A percentile compares a stretch with the other conserved stretches of the same genome.
These are phyloP conservation scores for Penicillium lividum DNA, from an alignment of 495 filamentous ascomycete species.

Conservation along the genomic window DNA sequence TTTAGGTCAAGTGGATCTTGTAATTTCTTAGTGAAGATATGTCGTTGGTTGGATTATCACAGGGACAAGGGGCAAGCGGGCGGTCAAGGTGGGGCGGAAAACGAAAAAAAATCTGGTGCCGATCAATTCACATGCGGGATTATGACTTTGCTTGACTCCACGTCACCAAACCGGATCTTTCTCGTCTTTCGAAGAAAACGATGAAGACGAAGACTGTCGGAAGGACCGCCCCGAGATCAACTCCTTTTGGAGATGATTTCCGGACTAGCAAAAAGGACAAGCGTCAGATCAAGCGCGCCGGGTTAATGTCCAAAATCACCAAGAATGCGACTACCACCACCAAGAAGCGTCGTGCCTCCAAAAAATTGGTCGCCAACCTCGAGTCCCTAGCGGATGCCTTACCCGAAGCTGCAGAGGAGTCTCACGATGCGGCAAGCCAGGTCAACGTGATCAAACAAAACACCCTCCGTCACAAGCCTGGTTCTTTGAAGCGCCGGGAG, in stretches of 20 bases:
- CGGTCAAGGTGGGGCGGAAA: conserved; percentile 11
- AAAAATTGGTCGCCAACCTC: conserved; percentile 76
- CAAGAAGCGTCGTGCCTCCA: conserved; percentile 67
- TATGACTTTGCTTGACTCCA: conserved; percentile 7
- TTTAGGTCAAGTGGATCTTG: conserved; percentile 3
- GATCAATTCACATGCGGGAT: conserved; percentile 12
- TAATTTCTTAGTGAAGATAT: not conserved
- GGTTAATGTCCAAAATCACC: conserved; percentile 72
- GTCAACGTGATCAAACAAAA: conserved; percentile 61
- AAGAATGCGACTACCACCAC: conserved; percentile 54
- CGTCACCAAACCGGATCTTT: conserved; percentile 17
- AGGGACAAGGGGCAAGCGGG: conserved; percentile 14
- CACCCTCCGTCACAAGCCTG: conserved; percentile 70
- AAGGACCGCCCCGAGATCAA: conserved; percentile 27
- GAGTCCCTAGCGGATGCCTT: conserved; percentile 77
- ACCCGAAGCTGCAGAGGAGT: conserved; percentile 52
- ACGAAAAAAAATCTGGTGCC: conserved; percentile 6
- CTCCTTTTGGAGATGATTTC: conserved; percentile 48
- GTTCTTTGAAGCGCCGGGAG: conserved; percentile 81
- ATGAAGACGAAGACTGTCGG: conserved; percentile 30
- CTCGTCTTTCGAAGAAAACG: conserved; percentile 17
- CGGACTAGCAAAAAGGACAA: conserved; percentile 75
- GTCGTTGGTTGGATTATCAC: not conserved
- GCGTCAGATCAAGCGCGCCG: conserved; percentile 70
- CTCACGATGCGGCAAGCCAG: conserved; percentile 37